These are phyloP conservation scores for Zygotorulaspora sp. DNA, from an alignment of 805 yeast species.

Conservation along the genomic window DNA sequence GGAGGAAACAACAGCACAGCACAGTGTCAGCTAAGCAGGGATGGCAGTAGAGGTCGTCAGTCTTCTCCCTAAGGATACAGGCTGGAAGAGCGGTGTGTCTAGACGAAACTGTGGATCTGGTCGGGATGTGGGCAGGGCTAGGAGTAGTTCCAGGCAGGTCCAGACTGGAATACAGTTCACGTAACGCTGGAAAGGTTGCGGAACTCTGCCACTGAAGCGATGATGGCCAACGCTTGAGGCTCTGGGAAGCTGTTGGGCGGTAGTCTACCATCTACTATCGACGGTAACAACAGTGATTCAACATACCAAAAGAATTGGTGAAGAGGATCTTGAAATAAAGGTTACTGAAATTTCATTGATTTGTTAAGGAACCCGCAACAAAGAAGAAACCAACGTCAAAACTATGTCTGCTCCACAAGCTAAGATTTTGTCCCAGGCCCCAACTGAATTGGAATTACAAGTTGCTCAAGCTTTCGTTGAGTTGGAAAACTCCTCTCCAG, in stretches of 20 bases:
- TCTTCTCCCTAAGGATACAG: too few relatives aligned
- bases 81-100: too few relatives aligned
- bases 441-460: constrained; percentile 98
- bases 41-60: too few relatives aligned
- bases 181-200: too few relatives aligned
- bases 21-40: too few relatives aligned
- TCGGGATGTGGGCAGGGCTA: too few relatives aligned
- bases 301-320: background rate
- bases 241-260: constrained; percentile 40
- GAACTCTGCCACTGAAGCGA: constrained; percentile 45
- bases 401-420: constrained; percentile 89
- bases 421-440: constrained; percentile 91
- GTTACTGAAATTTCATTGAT: background rate
- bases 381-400: constrained; percentile 19
- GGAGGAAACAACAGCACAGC: too few relatives aligned
- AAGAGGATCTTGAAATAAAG: background rate
- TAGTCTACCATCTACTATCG: background rate
- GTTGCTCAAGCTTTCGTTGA: constrained; percentile 98
- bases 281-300: background rate
- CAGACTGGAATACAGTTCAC: too few relatives aligned
- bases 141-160: too few relatives aligned
- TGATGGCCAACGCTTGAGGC: constrained; percentile 70
- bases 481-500: constrained; percentile 90
- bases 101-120: too few relatives aligned
- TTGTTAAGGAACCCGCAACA: constrained; percentile 17